Percentiles rank a stretch among this genome's conserved stretches.
These are phyloP conservation scores for Beauveria medogensis DNA, from an alignment of 2,329 filamentous ascomycete genomes.

Conservation along the genomic window DNA sequence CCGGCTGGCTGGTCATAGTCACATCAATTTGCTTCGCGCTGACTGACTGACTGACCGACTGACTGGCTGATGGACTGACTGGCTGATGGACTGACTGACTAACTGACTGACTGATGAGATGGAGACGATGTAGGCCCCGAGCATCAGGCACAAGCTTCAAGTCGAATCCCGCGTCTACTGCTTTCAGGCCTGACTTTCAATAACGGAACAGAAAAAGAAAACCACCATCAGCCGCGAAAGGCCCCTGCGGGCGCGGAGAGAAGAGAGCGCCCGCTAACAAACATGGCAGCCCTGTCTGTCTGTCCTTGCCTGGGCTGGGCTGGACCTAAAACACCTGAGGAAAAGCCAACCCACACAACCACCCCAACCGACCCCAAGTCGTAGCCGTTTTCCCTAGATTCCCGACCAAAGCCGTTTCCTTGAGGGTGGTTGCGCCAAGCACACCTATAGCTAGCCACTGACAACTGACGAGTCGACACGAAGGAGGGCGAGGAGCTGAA, in stretches of 20 bases:
- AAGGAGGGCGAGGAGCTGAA: neutral
- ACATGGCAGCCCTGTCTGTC: slow-evolving; percentile 6
- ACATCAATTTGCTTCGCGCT: slow-evolving; percentile 1
- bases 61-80: too few relatives aligned
- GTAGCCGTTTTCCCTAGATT: slow-evolving; percentile 9
- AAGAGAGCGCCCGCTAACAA: slow-evolving; percentile 3
- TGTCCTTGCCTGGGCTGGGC: neutral
- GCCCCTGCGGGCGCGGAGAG: neutral
- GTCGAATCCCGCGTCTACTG: neutral
- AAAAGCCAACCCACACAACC: neutral
- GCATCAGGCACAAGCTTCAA: neutral
- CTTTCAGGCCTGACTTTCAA: neutral
- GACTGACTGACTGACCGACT: neutral
- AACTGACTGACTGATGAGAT: too few relatives aligned
- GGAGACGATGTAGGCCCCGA: neutral
- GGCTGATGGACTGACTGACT: too few relatives aligned
- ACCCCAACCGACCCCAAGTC: slow-evolving; percentile 9
- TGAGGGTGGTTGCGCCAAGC: neutral
- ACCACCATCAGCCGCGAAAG: neutral
- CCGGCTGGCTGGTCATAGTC: slow-evolving; percentile 1
- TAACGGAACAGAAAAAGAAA: neutral
- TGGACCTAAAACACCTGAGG: slow-evolving; percentile 2
- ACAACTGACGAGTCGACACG: neutral
- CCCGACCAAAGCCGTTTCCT: slow-evolving; percentile 5
- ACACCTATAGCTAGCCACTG: neutral